A percentile compares a stretch with the other conserved stretches of the same genome.
These are phyloP conservation scores for Neurospora sp. DNA, from an alignment of 495 filamentous ascomycete genomes.

Conservation along the genomic window DNA sequence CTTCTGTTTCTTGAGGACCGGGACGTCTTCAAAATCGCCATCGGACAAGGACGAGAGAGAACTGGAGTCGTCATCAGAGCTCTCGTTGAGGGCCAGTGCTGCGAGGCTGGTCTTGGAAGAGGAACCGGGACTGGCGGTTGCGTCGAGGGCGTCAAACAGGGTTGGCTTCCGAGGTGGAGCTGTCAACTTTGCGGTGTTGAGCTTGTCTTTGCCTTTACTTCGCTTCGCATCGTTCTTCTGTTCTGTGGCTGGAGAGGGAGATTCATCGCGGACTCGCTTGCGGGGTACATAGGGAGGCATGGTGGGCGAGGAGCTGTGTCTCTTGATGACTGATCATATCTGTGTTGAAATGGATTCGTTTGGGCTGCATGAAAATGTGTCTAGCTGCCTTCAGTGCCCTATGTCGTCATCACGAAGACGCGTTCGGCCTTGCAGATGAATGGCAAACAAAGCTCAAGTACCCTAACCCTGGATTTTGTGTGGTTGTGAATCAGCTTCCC, in stretches of 20 bases:
- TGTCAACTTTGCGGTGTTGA: slow-evolving; percentile 6
- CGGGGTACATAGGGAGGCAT: slow-evolving; percentile 40
- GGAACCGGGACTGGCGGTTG: slow-evolving; percentile 33
- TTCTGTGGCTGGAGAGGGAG: slow-evolving; percentile 12
- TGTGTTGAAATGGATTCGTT: not conserved
- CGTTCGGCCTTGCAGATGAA: not conserved
- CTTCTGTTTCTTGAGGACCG: slow-evolving; percentile 2
- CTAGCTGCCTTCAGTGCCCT: not conserved
- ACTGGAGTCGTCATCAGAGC: slow-evolving; percentile 39
- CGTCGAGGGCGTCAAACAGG: slow-evolving; percentile 62
- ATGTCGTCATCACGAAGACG: not conserved
- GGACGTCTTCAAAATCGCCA: slow-evolving; percentile 56
- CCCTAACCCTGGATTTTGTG: not conserved
- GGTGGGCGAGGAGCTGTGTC: not conserved
- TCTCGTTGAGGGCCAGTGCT: slow-evolving; percentile 39
- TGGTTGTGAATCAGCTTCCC: not conserved
- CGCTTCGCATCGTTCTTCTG: slow-evolving; percentile 2
- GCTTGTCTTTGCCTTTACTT: slow-evolving; percentile 1
- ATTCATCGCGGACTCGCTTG: slow-evolving; percentile 31
- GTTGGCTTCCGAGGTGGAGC: slow-evolving; percentile 40
- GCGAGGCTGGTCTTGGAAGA: slow-evolving; percentile 40
- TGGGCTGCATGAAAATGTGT: not conserved
- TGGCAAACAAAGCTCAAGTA: not conserved
- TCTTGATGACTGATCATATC: not conserved
- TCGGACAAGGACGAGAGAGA: slow-evolving; percentile 56